phyloP scores from a whole-genome alignment of 2,329 filamentous ascomycete species.

The Ophiosphaerella narmari region DNA sequence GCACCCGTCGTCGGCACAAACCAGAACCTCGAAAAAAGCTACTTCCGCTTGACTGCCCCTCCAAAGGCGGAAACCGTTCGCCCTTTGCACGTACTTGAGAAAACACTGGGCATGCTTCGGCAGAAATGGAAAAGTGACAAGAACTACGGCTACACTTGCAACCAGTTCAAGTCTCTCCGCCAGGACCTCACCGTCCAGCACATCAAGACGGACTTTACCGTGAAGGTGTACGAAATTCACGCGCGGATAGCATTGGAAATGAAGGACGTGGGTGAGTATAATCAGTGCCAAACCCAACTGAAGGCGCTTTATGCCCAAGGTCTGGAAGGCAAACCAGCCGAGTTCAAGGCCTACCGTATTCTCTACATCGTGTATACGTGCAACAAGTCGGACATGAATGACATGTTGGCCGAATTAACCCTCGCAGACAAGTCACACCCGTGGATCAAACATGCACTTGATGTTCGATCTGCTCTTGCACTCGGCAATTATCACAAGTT shows the following conservation, averaged over 20 bases:
- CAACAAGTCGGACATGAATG: conserved; percentile 97
- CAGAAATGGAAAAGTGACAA: conserved; percentile 92
- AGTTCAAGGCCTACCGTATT: conserved; percentile 99
- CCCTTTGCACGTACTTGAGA: conserved; percentile 76
- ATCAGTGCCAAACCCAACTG: conserved; percentile 98
- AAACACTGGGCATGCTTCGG: conserved; percentile 86
- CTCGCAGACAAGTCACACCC: conserved; percentile 89
- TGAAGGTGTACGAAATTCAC: conserved; percentile 95
- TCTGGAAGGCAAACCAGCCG: conserved; percentile 84
- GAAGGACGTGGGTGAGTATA: conserved; percentile 99
- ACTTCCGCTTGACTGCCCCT: conserved; percentile 88
- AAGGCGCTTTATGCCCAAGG: conserved; percentile 87
- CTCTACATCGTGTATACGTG: conserved; percentile 99
- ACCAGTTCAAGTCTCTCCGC: conserved; percentile 97
- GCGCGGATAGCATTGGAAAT: conserved; percentile 97
- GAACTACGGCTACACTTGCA: conserved; percentile 97
- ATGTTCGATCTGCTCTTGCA: conserved; percentile 88
- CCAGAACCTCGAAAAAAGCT: conserved; percentile 85
- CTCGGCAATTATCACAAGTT: conserved; percentile 97
- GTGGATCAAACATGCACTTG: conserved; percentile 82
- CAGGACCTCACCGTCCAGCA: conserved; percentile 98
- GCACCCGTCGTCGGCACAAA: conserved; percentile 85
- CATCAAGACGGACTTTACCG: conserved; percentile 95
- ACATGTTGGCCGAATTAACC: conserved; percentile 98
- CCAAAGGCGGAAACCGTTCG: conserved; percentile 89